These are phyloP conservation scores for Ceratocystis lukuohia DNA, from an alignment of 2,329 filamentous ascomycete genomes.

Conservation along the genomic window DNA sequence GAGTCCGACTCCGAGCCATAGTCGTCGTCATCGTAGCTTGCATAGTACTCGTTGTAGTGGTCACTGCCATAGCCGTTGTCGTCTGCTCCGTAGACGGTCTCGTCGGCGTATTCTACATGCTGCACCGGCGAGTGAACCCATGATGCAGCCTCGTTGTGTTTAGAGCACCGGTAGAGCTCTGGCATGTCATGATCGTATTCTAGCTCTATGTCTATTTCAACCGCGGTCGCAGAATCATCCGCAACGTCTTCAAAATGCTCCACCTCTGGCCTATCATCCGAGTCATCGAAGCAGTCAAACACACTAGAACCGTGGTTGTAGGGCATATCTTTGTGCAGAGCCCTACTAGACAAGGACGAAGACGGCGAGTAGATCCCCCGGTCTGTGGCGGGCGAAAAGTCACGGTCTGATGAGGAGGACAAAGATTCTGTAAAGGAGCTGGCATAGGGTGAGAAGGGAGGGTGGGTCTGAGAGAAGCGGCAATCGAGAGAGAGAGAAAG, in stretches of 20 bases:
- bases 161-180: constrained; percentile 8
- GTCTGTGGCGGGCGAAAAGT: neutral
- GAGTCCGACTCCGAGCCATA: neutral
- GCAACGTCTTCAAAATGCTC: constrained; percentile 12
- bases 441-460: constrained; percentile 9
- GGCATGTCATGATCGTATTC: neutral
- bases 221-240: neutral
- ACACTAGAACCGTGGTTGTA: neutral
- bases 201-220: neutral
- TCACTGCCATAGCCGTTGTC: neutral
- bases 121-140: neutral
- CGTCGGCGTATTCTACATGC: constrained; percentile 5
- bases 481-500: constrained; percentile 10
- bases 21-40: neutral
- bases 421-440: neutral
- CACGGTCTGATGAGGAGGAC: constrained; percentile 3
- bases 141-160: neutral
- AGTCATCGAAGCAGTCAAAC: neutral
- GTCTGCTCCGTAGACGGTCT: neutral
- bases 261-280: constrained; percentile 2
- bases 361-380: neutral
- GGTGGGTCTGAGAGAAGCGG: constrained; percentile 10
- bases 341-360: neutral
- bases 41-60: neutral
- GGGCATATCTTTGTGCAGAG: neutral